Evolutionary conservation across 1,284 basidiomycete genomes (phyloP), one percentile per base, ranked within the genome.

Genomic region (Fistulinella cinereoalba): DNA sequence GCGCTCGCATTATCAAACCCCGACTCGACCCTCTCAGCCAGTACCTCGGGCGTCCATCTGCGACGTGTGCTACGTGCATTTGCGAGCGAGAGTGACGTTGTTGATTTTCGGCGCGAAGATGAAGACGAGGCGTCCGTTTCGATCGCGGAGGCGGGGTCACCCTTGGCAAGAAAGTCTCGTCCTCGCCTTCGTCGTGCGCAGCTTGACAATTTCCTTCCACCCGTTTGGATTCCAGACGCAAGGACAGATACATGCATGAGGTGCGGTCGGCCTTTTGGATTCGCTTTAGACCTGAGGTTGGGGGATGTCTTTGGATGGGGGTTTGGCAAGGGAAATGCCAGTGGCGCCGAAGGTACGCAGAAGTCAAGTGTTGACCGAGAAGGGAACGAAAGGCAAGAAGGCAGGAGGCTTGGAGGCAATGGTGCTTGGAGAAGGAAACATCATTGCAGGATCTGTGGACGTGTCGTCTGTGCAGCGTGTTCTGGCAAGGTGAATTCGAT

Each of bases 181-280:
- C 31, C 42, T n/a, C 50, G 46, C 10, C 40, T 29, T 22, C 61
- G 57, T 39, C 63, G 62, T 19, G 66, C 61, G 19, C 50, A 52
- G 13, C 22, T 95, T 29, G 90, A 95, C 39, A 86, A 91, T 66
- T 96, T 93, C 71, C 82, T 91, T 2, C 92, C 93, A 4, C 88
- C 94, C 0, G 81, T 96, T 10, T 97, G 93, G 93, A 85, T 95
- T 15, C 92, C 93, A 0, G 92, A 97, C 62, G 81, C 80, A 47
- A 86, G 80, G 60, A 85, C 88, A 8, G 78, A 81, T 50, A 76
- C 76, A 36, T 97, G 93, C 65, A 91, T 91, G 88, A 75, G 87
- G 12, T 97, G 93, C 61, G 80, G 80, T 11, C 72, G 79, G 43
- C 57, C 75, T 19, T 97, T 97, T 67, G 85, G 87, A 6, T 83